These are phyloP conservation scores for Trypanosoma theileri DNA, from an alignment of 208 protist genomes.

Conservation along the genomic window DNA sequence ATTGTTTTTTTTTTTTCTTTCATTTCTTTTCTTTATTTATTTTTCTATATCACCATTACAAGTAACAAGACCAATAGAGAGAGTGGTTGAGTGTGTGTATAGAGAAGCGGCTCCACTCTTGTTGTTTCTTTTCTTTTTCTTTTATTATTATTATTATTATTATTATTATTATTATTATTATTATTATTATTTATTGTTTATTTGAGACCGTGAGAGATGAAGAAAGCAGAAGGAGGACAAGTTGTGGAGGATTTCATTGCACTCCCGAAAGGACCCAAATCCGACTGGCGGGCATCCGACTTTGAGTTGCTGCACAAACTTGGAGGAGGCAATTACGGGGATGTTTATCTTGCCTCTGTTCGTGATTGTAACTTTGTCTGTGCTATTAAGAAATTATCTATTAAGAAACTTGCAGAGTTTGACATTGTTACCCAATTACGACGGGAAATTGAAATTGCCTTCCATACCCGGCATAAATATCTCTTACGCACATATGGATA, in stretches of 20 bases:
- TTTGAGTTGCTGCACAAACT: slow-evolving; percentile 95
- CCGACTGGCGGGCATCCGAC: slow-evolving; percentile 86
- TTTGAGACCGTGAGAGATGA: slow-evolving; percentile 4
- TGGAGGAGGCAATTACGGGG: slow-evolving; percentile 97
- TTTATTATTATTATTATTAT: no score
- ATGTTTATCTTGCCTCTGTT: slow-evolving; percentile 98
- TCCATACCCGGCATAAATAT: slow-evolving; percentile 97
- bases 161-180: slow-evolving; percentile 6
- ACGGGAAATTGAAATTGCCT: slow-evolving; percentile 99
- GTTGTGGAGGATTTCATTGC: slow-evolving; percentile 76
- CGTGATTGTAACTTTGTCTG: slow-evolving; percentile 97
- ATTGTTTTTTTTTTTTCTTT: no score
- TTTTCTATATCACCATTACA: no score
- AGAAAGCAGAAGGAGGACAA: slow-evolving; percentile 30
- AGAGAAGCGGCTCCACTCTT: no score
- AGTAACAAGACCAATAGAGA: no score
- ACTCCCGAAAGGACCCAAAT: slow-evolving; percentile 56
- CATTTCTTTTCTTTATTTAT: no score
- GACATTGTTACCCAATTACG: slow-evolving; percentile 97
- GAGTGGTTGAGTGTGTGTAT: no score
- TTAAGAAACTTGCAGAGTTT: slow-evolving; percentile 94
- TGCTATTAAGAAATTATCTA: slow-evolving; percentile 97
- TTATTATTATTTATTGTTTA: slow-evolving; percentile 12
- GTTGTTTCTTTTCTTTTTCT: no score
- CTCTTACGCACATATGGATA: slow-evolving; percentile 97